Percentiles rank a stretch among this genome's conserved stretches.
phyloP scores from a whole-genome alignment of 2,329 filamentous ascomycete species.

The Colletotrichum navitas region DNA sequence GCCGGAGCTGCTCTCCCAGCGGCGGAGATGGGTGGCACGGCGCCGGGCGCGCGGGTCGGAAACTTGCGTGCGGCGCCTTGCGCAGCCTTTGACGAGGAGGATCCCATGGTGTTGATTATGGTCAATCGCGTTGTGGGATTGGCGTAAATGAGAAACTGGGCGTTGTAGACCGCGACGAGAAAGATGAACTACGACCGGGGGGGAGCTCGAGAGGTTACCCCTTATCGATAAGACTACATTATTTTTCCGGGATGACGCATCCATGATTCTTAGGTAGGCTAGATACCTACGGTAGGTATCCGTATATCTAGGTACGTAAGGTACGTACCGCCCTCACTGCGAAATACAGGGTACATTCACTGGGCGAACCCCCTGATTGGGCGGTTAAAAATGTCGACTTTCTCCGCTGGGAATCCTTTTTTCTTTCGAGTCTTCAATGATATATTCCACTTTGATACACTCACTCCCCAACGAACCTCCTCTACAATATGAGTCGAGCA shows the following conservation, averaged over 20 bases:
- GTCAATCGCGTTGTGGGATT: not conserved
- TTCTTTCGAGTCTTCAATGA: not conserved
- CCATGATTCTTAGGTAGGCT: constrained; percentile 10
- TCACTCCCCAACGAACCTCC: not conserved
- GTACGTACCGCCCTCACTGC: not conserved
- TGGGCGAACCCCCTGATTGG: not conserved
- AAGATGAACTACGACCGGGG: not conserved
- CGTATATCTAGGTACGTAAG: too few relatives aligned
- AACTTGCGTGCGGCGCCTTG: constrained; percentile 58
- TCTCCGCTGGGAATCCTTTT: too few relatives aligned
- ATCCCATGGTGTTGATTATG: constrained; percentile 54
- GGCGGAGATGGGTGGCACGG: constrained; percentile 42
- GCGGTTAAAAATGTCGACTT: not conserved
- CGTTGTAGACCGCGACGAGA: not conserved
- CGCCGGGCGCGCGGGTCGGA: constrained; percentile 55
- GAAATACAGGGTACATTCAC: not conserved
- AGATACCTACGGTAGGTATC: not conserved
- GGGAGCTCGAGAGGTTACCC: not conserved
- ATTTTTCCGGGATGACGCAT: constrained; percentile 31
- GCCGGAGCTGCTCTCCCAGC: constrained; percentile 32
- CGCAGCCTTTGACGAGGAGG: constrained; percentile 61
- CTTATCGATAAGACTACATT: constrained; percentile 33
- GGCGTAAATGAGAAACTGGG: not conserved
- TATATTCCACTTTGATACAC: not conserved
- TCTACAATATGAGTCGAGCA: not conserved